Base-by-base conservation (phyloP, 2,329 filamentous ascomycete genomes). In the Colletotrichum orbiculare region DNA sequence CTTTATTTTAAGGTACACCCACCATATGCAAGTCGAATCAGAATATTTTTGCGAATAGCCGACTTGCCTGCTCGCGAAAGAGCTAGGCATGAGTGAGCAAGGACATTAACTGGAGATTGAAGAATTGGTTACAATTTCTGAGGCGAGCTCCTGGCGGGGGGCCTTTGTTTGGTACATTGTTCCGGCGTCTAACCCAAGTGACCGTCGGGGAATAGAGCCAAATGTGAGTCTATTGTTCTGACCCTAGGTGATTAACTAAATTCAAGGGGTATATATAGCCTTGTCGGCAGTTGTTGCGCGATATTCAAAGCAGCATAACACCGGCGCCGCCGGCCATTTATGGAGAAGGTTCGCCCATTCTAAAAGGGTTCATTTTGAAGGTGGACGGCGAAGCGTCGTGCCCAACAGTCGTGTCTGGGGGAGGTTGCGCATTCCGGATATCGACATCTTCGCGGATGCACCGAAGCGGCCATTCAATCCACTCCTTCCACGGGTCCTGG, bases 401-500 rank as follows among this genome's bases (percentile, higher is more conserved):
- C 13, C 52, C 37, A 10, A 43, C 12, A 15, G 38, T 39, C 35
- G 54, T 17, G 17, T 15, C 34, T n/a, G 54, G 54, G 7, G 38
- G 25, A 8, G 58, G 52, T 17, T 53, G 58, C 13, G 37, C 52
- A 13, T 48, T 15, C 39, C 58, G 52, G 17, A 65, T 65, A 10
- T 65, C 63, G n/a, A 52, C 25, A 11, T 52, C 63, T 5, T 65
- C 63, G 8, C 58, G 63, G 8, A 65, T 61, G 25, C 63, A 65
- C 41, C 52, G 15, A 58, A 65, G 13, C 8, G 63, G 63, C 63
- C 63, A 62, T n/a, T 65, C 41, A 2, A 65, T 63, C 63, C 63
- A 65, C 10, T 63, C 63, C 15, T 42, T 56, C 63, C 63, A 65
- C 11, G 63, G 63, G n/a, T 62, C 63, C 42, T 65, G 63, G 10